Evolutionary conservation across 148 eudicot species (phyloP).

Genomic region (Arbutus unedo): DNA sequence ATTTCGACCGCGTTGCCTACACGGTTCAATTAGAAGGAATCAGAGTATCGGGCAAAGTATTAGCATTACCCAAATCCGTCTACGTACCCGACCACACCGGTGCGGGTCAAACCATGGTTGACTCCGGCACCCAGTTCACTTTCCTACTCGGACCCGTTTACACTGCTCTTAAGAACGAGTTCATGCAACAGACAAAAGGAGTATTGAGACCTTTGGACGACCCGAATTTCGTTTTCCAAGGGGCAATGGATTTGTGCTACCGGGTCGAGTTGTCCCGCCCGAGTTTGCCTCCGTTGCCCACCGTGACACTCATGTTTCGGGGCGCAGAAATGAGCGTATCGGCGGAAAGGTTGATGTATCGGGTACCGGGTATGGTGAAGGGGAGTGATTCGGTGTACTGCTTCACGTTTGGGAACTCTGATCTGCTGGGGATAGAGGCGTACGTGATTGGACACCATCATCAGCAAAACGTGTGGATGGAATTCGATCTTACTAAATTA

Average conservation of each 20-base stretch:
- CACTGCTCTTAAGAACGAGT: constrained; percentile 53
- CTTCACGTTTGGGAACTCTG: constrained; percentile 84
- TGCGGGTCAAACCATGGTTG: constrained; percentile 98
- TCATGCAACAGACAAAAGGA: constrained; percentile 45
- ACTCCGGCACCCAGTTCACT: constrained; percentile 90
- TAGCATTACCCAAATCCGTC: constrained; percentile 55
- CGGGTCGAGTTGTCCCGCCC: constrained; percentile 34
- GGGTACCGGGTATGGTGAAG: constrained; percentile 46
- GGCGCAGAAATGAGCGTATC: constrained; percentile 82
- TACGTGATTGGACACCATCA: constrained; percentile 87
- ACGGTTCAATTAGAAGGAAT: constrained; percentile 78
- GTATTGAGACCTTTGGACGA: constrained; percentile 40
- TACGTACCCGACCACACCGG: constrained; percentile 84
- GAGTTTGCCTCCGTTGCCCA: constrained; percentile 48
- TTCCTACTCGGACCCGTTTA: constrained; percentile 80
- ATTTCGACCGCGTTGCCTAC: constrained; percentile 71
- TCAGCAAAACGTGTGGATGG: constrained; percentile 92
- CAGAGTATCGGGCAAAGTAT: constrained; percentile 41
- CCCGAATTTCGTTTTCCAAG: constrained; percentile 64
- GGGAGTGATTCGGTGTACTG: constrained; percentile 64
- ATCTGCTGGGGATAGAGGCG: constrained; percentile 66
- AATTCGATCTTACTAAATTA: constrained; percentile 67
- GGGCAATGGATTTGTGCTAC: constrained; percentile 78
- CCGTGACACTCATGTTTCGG: constrained; percentile 63
- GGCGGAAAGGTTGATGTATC: constrained; percentile 51